These are phyloP conservation scores for Rhynchospora pubera DNA, from an alignment of 176 grass and related monocot species.

Conservation along the genomic window DNA sequence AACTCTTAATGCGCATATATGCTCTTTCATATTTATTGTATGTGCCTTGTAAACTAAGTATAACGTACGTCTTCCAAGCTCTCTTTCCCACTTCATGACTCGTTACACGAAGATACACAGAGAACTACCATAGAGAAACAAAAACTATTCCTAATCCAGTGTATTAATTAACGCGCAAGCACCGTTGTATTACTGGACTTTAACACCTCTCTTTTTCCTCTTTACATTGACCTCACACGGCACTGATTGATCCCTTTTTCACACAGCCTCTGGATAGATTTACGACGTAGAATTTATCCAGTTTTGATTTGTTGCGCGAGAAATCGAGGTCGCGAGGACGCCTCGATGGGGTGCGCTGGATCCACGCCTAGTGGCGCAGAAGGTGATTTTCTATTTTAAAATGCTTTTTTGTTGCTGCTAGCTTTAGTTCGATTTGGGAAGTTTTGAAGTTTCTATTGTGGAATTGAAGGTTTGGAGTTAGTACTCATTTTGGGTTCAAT, in stretches of 20 bases:
- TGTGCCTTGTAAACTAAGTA: too few relatives aligned
- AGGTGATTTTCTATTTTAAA: slow-evolving; percentile 37
- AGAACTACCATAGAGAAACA: background rate
- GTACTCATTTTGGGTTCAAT: background rate
- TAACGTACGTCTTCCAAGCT: background rate
- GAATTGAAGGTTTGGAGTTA: slow-evolving; percentile 1
- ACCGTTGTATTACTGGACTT: slow-evolving; percentile 21
- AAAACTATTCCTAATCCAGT: background rate
- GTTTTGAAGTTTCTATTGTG: slow-evolving; percentile 16
- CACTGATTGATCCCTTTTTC: slow-evolving; percentile 3
- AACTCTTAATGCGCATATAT: background rate
- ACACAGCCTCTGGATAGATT: slow-evolving; percentile 13
- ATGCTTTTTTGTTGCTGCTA: background rate
- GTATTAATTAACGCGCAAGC: slow-evolving; percentile 10
- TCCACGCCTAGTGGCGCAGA: slow-evolving; percentile 61
- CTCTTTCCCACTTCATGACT: background rate
- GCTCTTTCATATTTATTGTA: too few relatives aligned
- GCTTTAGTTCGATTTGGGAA: background rate
- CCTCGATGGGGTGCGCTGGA: slow-evolving; percentile 85
- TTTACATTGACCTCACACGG: slow-evolving; percentile 26
- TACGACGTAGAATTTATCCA: slow-evolving; percentile 16
- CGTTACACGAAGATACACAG: background rate
- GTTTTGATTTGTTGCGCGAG: slow-evolving; percentile 26
- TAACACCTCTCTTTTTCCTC: background rate
- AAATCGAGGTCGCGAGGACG: slow-evolving; percentile 24